phyloP scores from a whole-genome alignment of 495 filamentous ascomycete species.

The Rhizodiscina lignyota region DNA sequence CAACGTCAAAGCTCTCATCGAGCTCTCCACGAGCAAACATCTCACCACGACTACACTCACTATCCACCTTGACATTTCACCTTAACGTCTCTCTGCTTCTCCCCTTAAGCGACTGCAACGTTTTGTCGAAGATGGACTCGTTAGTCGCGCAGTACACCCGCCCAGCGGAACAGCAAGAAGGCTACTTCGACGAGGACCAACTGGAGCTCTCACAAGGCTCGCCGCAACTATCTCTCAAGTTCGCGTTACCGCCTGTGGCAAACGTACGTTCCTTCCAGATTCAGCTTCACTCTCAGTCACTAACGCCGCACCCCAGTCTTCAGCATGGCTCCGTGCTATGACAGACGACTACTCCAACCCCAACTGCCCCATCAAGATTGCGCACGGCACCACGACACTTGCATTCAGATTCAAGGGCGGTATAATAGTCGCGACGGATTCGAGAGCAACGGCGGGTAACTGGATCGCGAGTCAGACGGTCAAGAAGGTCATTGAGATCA shows the following conservation, averaged over 20 bases:
- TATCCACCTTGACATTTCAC: neutral
- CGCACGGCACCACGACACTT: constrained; percentile 96
- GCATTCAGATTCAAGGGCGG: constrained; percentile 95
- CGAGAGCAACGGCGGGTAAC: constrained; percentile 85
- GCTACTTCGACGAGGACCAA: constrained; percentile 57
- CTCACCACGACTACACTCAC: neutral
- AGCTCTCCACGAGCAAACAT: neutral
- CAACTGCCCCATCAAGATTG: constrained; percentile 93
- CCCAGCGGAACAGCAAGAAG: constrained; percentile 53
- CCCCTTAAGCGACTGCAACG: neutral
- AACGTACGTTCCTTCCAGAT: constrained; percentile 42
- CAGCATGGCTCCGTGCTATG: constrained; percentile 86
- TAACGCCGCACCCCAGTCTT: constrained; percentile 34
- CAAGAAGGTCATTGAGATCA: constrained; percentile 98
- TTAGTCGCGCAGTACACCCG: constrained; percentile 80
- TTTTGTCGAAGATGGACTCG: constrained; percentile 52
- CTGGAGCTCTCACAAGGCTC: constrained; percentile 49
- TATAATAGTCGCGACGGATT: constrained; percentile 97
- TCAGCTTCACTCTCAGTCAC: neutral
- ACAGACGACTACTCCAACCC: constrained; percentile 96
- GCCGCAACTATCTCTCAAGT: constrained; percentile 68
- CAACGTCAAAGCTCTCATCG: neutral
- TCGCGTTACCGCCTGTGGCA: constrained; percentile 83
- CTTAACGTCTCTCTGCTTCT: neutral
- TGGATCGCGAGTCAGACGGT: constrained; percentile 99